These are phyloP conservation scores for Imleria badia DNA, from an alignment of 768 basidiomycete species.

Conservation along the genomic window DNA sequence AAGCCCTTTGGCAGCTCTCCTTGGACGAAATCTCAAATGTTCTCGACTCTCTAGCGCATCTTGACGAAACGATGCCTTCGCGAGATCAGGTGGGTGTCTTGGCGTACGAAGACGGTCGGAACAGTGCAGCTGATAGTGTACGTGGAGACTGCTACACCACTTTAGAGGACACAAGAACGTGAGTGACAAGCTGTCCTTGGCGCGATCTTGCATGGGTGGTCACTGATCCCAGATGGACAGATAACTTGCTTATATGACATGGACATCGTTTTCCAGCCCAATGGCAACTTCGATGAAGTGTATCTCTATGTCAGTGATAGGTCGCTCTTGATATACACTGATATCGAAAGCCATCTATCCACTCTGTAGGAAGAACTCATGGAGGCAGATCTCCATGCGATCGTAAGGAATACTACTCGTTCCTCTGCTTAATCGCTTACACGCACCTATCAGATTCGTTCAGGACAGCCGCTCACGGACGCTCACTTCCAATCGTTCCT, in stretches of 20 bases:
- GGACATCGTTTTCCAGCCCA: conserved; percentile 94
- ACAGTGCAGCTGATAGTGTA: conserved; percentile 14
- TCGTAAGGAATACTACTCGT: conserved; percentile 51
- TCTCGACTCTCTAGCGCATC: conserved; percentile 60
- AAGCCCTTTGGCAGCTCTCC: conserved; percentile 12
- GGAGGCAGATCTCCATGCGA: conserved; percentile 99
- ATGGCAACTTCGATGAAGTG: conserved; percentile 93
- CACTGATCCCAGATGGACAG: conserved; percentile 39
- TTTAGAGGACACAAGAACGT: conserved; percentile 99
- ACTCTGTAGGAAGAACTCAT: conserved; percentile 88
- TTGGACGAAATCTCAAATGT: conserved; percentile 12
- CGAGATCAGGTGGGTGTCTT: conserved; percentile 75
- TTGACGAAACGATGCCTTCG: conserved; percentile 94
- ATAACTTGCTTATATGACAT: conserved; percentile 98
- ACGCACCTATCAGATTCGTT: conserved; percentile 59
- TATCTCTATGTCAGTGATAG: conserved; percentile 73
- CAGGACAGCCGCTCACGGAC: conserved; percentile 84
- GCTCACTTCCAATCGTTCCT: conserved; percentile 96
- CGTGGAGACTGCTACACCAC: conserved; percentile 81
- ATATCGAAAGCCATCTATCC: conserved; percentile 1
- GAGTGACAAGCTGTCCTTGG: conserved; percentile 24
- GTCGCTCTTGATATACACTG: background rate
- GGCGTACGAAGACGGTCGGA: background rate
- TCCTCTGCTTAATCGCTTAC: background rate
- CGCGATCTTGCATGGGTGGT: background rate